Percentiles rank a stretch among this genome's conserved stretches.
These are phyloP conservation scores for Uronychia binucleata DNA, from an alignment of 73 alveolate genomes.

Conservation along the genomic window DNA sequence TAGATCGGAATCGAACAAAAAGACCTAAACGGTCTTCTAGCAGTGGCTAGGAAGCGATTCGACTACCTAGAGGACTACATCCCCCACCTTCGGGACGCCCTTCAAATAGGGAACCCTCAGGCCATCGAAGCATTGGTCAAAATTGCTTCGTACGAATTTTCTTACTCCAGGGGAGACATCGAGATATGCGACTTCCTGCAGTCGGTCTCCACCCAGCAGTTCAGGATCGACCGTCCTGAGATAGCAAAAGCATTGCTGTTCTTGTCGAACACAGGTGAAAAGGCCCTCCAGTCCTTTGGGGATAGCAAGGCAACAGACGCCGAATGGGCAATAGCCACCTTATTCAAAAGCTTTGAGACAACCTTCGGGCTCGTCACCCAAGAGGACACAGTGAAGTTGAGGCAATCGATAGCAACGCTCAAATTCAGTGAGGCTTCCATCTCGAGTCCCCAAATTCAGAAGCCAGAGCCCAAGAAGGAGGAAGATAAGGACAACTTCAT, in stretches of 20 bases:
- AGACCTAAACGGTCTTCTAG: constrained; percentile 5
- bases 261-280: not conserved
- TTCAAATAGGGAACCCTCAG: not conserved
- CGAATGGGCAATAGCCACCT: not conserved
- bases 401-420: not conserved
- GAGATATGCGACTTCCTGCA: not conserved
- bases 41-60: constrained; percentile 12
- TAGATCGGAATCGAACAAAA: constrained; percentile 14
- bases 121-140: constrained; percentile 1
- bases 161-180: not conserved
- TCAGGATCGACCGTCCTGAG: not conserved
- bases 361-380: not conserved
- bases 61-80: constrained; percentile 4
- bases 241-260: not conserved
- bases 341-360: not conserved
- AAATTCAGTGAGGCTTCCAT: not conserved
- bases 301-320: not conserved
- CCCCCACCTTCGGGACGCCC: not conserved
- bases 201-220: not conserved
- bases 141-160: not conserved
- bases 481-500: not conserved
- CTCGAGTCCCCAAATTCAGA: too few relatives aligned
- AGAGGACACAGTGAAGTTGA: not conserved
- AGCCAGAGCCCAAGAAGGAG: too few relatives aligned
- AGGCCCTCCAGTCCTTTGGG: not conserved